phyloP scores from a whole-genome alignment of 2,329 filamentous ascomycete species.

The Aspergillus thermomutatus region DNA sequence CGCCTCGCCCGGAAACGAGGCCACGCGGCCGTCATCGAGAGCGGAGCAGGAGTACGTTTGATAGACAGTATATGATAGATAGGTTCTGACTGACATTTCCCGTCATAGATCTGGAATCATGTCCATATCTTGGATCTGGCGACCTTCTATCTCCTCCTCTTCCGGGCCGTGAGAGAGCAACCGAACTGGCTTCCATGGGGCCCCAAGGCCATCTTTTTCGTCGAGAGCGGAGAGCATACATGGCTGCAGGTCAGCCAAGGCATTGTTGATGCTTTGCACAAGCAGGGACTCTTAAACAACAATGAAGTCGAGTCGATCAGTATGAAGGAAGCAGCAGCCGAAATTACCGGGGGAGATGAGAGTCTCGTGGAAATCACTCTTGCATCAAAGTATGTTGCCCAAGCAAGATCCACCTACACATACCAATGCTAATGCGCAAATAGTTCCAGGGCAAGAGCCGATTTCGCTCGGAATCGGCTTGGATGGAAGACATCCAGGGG shows the following conservation, averaged over 20 bases:
- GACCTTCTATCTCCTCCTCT: constrained; percentile 39
- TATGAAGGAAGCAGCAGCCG: not conserved
- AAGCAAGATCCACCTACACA: not conserved
- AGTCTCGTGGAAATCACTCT: not conserved
- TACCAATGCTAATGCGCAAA: not conserved
- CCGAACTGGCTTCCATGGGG: not conserved
- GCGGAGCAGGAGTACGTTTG: constrained; percentile 27
- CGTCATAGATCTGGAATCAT: constrained; percentile 34
- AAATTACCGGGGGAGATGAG: not conserved
- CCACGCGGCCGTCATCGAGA: constrained; percentile 32
- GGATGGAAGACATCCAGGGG: not conserved
- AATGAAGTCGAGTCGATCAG: not conserved
- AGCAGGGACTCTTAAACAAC: not conserved
- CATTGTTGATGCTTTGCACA: not conserved
- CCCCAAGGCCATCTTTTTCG: constrained; percentile 35
- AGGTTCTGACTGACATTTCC: not conserved
- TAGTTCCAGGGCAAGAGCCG: not conserved
- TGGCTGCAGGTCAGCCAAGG: constrained; percentile 27
- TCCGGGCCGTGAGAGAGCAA: constrained; percentile 32
- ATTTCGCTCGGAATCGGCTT: not conserved
- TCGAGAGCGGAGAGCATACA: constrained; percentile 36
- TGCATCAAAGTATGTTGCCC: not conserved
- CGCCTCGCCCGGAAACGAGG: constrained; percentile 29
- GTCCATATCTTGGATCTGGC: constrained; percentile 47
- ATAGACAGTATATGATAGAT: not conserved